Conservation (phyloP, 1,139 yeast species). For the Yamadazyma conglobata region DNA sequence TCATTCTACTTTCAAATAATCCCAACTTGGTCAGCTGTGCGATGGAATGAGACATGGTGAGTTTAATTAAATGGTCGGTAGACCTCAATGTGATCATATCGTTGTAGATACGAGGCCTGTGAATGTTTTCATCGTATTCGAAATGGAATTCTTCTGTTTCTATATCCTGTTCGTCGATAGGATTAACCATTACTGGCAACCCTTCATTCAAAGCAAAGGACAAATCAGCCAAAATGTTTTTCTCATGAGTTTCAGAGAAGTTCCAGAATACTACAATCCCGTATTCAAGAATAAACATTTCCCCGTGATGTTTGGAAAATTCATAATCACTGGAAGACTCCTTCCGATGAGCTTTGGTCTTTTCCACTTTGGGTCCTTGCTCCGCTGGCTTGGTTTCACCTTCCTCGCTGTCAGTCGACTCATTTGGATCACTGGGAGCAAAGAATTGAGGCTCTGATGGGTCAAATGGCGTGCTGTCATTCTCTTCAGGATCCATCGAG, state of each 20-base stretch:
- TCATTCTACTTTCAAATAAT: slow-evolving; percentile 88
- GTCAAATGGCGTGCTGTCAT: slow-evolving; percentile 40
- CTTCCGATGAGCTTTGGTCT: neutral
- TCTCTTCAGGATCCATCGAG: slow-evolving; percentile 48
- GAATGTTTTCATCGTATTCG: slow-evolving; percentile 77
- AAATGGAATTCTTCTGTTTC: slow-evolving; percentile 95
- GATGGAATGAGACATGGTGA: slow-evolving; percentile 93
- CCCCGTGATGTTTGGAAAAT: slow-evolving; percentile 74
- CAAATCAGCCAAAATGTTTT: slow-evolving; percentile 87
- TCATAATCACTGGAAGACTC: slow-evolving; percentile 26
- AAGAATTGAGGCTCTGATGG: slow-evolving; percentile 51
- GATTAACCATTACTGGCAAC: slow-evolving; percentile 58
- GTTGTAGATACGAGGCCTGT: slow-evolving; percentile 85
- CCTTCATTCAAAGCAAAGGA: slow-evolving; percentile 57
- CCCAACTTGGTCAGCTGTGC: slow-evolving; percentile 94
- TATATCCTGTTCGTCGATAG: slow-evolving; percentile 83
- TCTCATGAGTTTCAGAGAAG: slow-evolving; percentile 87
- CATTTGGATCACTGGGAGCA: slow-evolving; percentile 32
- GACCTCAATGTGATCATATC: slow-evolving; percentile 90
- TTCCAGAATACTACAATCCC: slow-evolving; percentile 98
- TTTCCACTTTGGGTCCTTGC: slow-evolving; percentile 7
- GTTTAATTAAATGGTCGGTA: slow-evolving; percentile 87
- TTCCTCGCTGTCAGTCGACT: slow-evolving; percentile 9
- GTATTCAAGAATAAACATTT: slow-evolving; percentile 82
- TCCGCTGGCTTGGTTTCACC: slow-evolving; percentile 7